Percentiles rank a stretch among this genome's conserved stretches.
These are phyloP conservation scores for Samsoniella hepiali DNA, from an alignment of 2,329 filamentous ascomycete species.

Conservation along the genomic window DNA sequence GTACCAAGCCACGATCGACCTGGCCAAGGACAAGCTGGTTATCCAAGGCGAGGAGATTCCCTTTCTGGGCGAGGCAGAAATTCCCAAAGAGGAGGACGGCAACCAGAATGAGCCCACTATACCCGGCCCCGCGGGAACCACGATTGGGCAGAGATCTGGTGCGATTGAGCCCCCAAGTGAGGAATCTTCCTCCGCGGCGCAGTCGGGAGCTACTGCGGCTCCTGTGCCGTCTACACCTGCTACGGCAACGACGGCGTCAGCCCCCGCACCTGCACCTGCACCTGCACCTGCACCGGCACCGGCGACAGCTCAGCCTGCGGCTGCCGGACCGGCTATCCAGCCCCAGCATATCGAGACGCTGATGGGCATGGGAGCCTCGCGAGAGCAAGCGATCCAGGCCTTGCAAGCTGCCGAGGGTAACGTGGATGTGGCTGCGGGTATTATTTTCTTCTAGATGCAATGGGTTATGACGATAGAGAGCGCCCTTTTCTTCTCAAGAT, in stretches of 20 bases:
- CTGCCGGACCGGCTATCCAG: conserved; percentile 39
- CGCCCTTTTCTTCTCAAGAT: background rate
- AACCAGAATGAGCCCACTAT: conserved; percentile 78
- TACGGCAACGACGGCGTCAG: background rate
- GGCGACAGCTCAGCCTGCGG: conserved; percentile 28
- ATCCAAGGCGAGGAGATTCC: conserved; percentile 86
- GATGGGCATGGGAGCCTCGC: conserved; percentile 71
- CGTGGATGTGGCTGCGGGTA: conserved; percentile 79
- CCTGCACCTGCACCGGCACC: conserved; percentile 22
- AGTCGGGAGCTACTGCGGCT: conserved; percentile 25
- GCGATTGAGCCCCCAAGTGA: conserved; percentile 52
- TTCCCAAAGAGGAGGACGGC: conserved; percentile 82
- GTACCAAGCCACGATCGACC: conserved; percentile 88
- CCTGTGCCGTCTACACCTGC: conserved; percentile 19
- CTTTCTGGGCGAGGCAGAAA: conserved; percentile 89
- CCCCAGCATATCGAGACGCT: conserved; percentile 73
- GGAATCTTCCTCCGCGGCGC: conserved; percentile 25
- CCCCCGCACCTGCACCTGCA: conserved; percentile 24
- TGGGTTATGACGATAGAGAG: background rate
- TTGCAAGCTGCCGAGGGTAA: conserved; percentile 81
- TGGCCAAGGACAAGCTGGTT: conserved; percentile 77
- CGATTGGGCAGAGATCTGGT: conserved; percentile 80
- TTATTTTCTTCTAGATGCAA: conserved; percentile 58
- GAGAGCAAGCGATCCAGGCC: conserved; percentile 73
- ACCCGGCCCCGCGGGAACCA: conserved; percentile 80